A percentile compares a stretch with the other conserved stretches of the same genome.
These are phyloP conservation scores for Aspergillus sclerotioniger DNA, from an alignment of 495 filamentous ascomycete species.

Conservation along the genomic window DNA sequence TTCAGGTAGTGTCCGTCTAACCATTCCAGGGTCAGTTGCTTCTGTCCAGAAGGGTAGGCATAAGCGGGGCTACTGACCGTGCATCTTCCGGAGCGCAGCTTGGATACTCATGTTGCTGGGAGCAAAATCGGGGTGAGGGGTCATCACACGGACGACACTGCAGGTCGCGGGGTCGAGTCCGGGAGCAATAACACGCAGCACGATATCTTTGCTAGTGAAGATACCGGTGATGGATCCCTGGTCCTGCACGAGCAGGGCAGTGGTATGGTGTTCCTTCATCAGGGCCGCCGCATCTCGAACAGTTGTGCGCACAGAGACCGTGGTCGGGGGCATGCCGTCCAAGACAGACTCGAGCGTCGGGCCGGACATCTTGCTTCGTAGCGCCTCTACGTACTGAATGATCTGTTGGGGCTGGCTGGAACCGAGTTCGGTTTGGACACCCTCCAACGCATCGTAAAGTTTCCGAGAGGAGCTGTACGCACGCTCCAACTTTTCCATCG, in stretches of 20 bases:
- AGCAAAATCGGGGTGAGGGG: constrained; percentile 96
- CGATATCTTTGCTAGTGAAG: constrained; percentile 99
- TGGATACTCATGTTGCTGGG: constrained; percentile 99
- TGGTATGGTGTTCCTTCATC: constrained; percentile 99
- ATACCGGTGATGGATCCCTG: constrained; percentile 97
- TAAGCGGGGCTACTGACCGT: constrained; percentile 59
- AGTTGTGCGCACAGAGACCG: constrained; percentile 91
- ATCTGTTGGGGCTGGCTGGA: constrained; percentile 97
- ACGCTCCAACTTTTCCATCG: constrained; percentile 98
- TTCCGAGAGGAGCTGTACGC: constrained; percentile 95
- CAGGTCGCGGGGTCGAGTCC: constrained; percentile 92
- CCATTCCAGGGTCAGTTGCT: constrained; percentile 18
- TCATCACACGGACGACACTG: constrained; percentile 98
- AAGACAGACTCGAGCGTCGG: constrained; percentile 94
- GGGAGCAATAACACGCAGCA: constrained; percentile 95
- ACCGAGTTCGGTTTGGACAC: constrained; percentile 96
- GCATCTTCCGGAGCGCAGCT: constrained; percentile 96
- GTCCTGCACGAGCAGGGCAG: constrained; percentile 93
- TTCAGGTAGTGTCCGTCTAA: constrained; percentile 97
- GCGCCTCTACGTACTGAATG: constrained; percentile 96
- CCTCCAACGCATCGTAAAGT: constrained; percentile 94
- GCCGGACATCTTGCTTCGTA: constrained; percentile 95
- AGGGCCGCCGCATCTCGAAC: constrained; percentile 90
- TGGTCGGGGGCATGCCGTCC: constrained; percentile 85
- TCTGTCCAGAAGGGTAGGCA: not conserved